Conservation (phyloP, 1,284 basidiomycete genomes). For the Irpex sp. region DNA sequence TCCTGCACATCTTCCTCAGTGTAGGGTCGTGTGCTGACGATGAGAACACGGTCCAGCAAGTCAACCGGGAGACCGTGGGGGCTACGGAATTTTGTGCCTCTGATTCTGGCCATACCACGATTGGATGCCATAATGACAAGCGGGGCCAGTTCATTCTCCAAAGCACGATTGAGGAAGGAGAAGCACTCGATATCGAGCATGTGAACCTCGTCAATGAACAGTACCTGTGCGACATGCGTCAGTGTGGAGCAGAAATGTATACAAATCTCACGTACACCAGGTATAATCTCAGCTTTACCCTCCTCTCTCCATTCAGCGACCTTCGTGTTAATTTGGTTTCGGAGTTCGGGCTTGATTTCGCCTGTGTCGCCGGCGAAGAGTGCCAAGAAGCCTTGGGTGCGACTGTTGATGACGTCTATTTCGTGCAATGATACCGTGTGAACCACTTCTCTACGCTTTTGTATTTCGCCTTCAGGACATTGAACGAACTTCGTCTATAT, state of each 20-base stretch:
- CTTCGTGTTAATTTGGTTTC: slow-evolving; percentile 96
- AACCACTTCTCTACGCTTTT: slow-evolving; percentile 94
- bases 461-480: slow-evolving; percentile 96
- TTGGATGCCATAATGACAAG: slow-evolving; percentile 99
- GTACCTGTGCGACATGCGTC: slow-evolving; percentile 47
- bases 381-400: slow-evolving; percentile 89
- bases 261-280: slow-evolving; percentile 66
- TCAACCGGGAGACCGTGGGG: slow-evolving; percentile 96
- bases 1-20: slow-evolving; percentile 80
- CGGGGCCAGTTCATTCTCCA: slow-evolving; percentile 92
- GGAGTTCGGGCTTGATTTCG: slow-evolving; percentile 96
- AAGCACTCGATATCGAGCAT: slow-evolving; percentile 99
- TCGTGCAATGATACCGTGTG: slow-evolving; percentile 98
- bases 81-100: slow-evolving; percentile 91
- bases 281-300: slow-evolving; percentile 97
- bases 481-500: slow-evolving; percentile 93
- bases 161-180: slow-evolving; percentile 95
- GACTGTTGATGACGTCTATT: slow-evolving; percentile 98
- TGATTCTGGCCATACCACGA: slow-evolving; percentile 90
- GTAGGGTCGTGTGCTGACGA: slow-evolving; percentile 94
- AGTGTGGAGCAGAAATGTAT: background rate
- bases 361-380: slow-evolving; percentile 90
- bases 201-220: slow-evolving; percentile 96
- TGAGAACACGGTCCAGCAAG: slow-evolving; percentile 91
- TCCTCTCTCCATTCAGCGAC: slow-evolving; percentile 98